phyloP scores from a whole-genome alignment of 768 basidiomycete species.

The Cubamyces sp. region DNA sequence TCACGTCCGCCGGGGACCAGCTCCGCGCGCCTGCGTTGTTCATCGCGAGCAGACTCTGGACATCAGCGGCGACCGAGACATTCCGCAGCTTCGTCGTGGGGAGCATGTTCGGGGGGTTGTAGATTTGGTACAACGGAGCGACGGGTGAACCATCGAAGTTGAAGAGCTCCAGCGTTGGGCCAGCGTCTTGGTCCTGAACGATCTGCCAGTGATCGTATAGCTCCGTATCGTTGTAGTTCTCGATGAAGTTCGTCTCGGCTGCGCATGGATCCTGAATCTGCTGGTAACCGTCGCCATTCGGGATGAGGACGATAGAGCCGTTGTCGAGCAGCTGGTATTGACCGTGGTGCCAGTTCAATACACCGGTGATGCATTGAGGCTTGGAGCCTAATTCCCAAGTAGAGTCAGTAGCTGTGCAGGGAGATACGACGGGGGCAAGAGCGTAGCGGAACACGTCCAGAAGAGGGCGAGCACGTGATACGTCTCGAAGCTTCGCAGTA shows the following conservation, averaged over 20 bases:
- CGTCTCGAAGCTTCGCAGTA: too few relatives aligned
- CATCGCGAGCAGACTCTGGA: conserved; percentile 4
- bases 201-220: conserved; percentile 70
- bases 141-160: conserved; percentile 77
- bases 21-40: conserved; percentile 17
- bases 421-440: too few relatives aligned
- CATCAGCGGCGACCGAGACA: conserved; percentile 38
- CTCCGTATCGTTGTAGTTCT: conserved; percentile 80
- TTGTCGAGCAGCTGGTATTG: conserved; percentile 67
- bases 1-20: conserved; percentile 18
- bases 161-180: conserved; percentile 77
- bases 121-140: conserved; percentile 68
- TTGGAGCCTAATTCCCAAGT: conserved; percentile 57
- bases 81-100: conserved; percentile 73
- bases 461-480: too few relatives aligned
- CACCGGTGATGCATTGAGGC: conserved; percentile 89
- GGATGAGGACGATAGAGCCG: conserved; percentile 76
- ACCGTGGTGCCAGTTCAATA: conserved; percentile 91
- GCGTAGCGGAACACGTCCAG: too few relatives aligned
- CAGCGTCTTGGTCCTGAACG: conserved; percentile 61
- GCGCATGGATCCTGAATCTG: conserved; percentile 95
- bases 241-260: conserved; percentile 85
- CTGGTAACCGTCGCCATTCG: conserved; percentile 88
- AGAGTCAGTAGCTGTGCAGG: background rate
- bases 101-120: conserved; percentile 83